Evolutionary conservation across 179 eudicot species (phyloP), one percentile per base, ranked within the genome.

Genomic region (Corrigiola litoralis): DNA sequence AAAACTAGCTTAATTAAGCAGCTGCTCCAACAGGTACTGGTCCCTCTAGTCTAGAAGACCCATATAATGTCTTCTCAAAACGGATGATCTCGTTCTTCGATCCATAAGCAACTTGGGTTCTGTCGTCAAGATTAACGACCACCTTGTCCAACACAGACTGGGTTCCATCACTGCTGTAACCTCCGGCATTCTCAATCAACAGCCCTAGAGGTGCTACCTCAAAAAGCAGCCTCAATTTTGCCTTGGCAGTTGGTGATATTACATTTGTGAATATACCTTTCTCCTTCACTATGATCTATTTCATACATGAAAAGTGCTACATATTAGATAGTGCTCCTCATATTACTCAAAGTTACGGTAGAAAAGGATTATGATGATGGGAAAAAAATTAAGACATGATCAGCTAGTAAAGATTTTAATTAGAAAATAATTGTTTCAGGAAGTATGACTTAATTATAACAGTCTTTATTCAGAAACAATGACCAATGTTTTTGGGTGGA

Each of bases 41-140:
- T 13, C 63, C 79, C 76, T 90, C 95, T 52, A 95, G 92, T 72
- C 97, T 85, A 21, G 99, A 91, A 16, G 97, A 85, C 13, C 99
- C 99, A 40, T 88, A 91, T 21, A 91, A 66, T 0, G 90, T 95
- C 80, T 95, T 92, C 76, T 95, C 97, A 25, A 95, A 91, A 36
- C 99, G 75, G 58, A 91, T 81, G 57, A 95, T 84, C 95, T 95
- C 97, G 33, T 91, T 87, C 77, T 85, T 86, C 23, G 99, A 95
- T 17, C 97, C 99, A 33, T 91, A 95, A 10, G 99, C 99, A 14
- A 95, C 99, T 76, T 95, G 99, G 68, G 99, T 95, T 72, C 99
- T 72, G 12, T 95, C 99, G 61, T 95, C 97, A 12, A 95, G 88
- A 34, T 72, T 82, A 1, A 7, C 48, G 33, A 91, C 77, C 42